Conservation (phyloP, 2,329 filamentous ascomycete genomes). For the Cladosporium sp. region DNA sequence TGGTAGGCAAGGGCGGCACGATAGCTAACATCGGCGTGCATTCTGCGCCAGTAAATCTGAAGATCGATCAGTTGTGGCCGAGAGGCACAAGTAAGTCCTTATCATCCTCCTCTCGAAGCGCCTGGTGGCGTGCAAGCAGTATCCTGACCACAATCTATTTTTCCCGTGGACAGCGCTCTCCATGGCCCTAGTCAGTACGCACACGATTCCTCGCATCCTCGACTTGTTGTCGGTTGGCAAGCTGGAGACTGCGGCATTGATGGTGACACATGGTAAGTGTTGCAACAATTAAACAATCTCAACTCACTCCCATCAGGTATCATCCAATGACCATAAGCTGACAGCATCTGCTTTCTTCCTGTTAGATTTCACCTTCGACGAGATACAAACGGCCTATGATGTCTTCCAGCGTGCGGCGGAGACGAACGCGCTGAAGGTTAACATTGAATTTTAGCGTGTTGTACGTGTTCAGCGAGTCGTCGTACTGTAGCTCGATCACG, state of each 20-base stretch:
- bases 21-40: slow-evolving; percentile 63
- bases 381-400: slow-evolving; percentile 34
- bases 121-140: neutral
- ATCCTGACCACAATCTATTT: neutral
- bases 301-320: neutral
- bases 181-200: slow-evolving; percentile 32
- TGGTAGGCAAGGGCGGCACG: slow-evolving; percentile 56
- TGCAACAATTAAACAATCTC: neutral
- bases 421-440: slow-evolving; percentile 33
- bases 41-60: slow-evolving; percentile 54
- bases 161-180: slow-evolving; percentile 23
- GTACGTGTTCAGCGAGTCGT: too few species aligned
- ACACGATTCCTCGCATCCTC: slow-evolving; percentile 33
- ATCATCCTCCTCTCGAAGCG: neutral
- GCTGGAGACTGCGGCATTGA: slow-evolving; percentile 29
- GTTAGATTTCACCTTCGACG: slow-evolving; percentile 32
- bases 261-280: slow-evolving; percentile 29
- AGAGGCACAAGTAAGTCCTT: slow-evolving; percentile 51
- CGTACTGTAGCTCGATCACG: too few species aligned
- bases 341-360: neutral
- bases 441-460: slow-evolving; percentile 27
- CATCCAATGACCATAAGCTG: neutral
- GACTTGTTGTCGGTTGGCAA: slow-evolving; percentile 31
- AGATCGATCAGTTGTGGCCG: slow-evolving; percentile 58
- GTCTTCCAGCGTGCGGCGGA: slow-evolving; percentile 31